phyloP scores from a whole-genome alignment of 257 asterid species.

The Solanum chiquidenum region DNA sequence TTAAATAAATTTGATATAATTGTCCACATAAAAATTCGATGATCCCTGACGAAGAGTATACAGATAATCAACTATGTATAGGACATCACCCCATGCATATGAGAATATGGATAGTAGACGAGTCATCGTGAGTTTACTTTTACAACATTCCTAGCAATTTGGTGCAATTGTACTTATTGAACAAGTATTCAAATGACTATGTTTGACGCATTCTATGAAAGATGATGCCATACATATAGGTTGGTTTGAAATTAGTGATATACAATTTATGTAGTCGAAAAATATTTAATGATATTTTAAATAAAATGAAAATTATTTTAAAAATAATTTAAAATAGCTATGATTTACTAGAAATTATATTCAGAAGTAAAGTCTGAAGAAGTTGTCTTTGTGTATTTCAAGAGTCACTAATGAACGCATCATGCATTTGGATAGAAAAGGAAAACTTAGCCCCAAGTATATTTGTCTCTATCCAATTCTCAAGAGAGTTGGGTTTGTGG shows the following conservation, averaged over 20 bases:
- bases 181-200: not conserved
- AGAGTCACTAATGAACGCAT: not conserved
- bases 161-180: not conserved
- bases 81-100: not conserved
- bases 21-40: not conserved
- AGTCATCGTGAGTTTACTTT: not conserved
- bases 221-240: no score
- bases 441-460: no score
- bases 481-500: not conserved
- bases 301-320: no score
- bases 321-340: not conserved
- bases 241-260: not conserved
- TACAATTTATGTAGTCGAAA: not conserved
- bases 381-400: no score
- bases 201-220: not conserved
- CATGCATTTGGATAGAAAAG: not conserved
- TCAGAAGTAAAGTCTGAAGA: no score
- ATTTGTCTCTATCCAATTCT: not conserved
- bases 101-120: not conserved
- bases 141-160: not conserved
- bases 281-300: no score
- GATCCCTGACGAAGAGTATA: not conserved
- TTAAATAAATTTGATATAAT: not conserved
- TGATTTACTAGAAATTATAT: no score
- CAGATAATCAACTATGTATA: not conserved